Evolutionary conservation across 257 asterid genomes (phyloP).

Genomic region (Plantago major): DNA sequence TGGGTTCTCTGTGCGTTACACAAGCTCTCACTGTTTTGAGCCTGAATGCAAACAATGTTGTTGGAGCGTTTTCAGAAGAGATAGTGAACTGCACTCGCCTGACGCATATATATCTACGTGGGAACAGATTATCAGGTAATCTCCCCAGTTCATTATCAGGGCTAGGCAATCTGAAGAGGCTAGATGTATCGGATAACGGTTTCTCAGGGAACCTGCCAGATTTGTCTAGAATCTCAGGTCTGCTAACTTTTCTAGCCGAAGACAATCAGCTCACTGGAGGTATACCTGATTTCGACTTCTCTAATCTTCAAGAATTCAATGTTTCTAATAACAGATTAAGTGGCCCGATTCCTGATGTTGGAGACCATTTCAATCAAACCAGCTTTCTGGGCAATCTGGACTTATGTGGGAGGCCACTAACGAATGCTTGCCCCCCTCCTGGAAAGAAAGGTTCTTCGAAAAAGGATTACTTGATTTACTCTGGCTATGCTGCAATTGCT

Average conservation of each 20-base stretch:
- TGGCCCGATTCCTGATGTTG: slow-evolving; percentile 49
- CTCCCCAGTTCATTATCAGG: slow-evolving; percentile 45
- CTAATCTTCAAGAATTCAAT: slow-evolving; percentile 50
- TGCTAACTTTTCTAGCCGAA: slow-evolving; percentile 56
- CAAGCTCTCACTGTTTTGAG: slow-evolving; percentile 45
- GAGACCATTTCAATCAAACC: slow-evolving; percentile 29
- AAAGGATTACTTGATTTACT: slow-evolving; percentile 44
- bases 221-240: slow-evolving; percentile 48
- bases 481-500: slow-evolving; percentile 53
- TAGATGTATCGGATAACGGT: slow-evolving; percentile 41
- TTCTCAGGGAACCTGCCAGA: slow-evolving; percentile 64
- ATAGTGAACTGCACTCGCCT: slow-evolving; percentile 45
- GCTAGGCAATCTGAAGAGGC: slow-evolving; percentile 44
- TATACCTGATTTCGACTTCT: slow-evolving; percentile 48
- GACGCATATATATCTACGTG: slow-evolving; percentile 48
- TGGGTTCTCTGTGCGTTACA: slow-evolving; percentile 38
- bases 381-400: slow-evolving; percentile 56
- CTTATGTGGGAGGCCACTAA: slow-evolving; percentile 52
- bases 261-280: slow-evolving; percentile 46
- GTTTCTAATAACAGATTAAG: slow-evolving; percentile 58
- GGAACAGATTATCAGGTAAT: slow-evolving; percentile 44
- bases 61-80: slow-evolving; percentile 44
- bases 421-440: slow-evolving; percentile 33
- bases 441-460: slow-evolving; percentile 24
- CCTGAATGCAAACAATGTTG: slow-evolving; percentile 41